phyloP scores from a whole-genome alignment of 345 rosid genomes.

The Lenwebbia sp. region DNA sequence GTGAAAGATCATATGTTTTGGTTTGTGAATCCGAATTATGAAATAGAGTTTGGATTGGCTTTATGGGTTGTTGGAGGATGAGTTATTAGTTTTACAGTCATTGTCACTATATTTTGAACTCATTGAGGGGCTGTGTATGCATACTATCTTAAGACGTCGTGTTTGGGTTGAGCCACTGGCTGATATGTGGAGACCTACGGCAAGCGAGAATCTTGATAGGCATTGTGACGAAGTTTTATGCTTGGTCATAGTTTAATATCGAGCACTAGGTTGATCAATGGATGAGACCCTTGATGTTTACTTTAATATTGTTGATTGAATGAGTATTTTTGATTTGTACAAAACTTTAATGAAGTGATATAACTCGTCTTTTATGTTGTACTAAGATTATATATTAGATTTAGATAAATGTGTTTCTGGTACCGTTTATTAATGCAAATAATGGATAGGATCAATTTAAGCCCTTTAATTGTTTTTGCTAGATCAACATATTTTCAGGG shows the following conservation, averaged over 20 bases:
- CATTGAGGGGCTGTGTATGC: neutral
- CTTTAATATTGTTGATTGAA: neutral
- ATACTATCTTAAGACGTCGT: neutral
- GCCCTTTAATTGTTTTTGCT: too few species aligned
- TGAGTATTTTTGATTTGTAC: neutral
- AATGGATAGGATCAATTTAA: neutral
- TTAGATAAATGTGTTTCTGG: neutral
- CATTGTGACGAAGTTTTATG: neutral
- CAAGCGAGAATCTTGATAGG: neutral
- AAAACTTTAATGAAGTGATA: neutral
- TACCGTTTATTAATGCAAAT: neutral
- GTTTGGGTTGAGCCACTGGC: neutral
- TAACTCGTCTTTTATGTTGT: neutral
- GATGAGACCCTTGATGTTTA: fast-evolving
- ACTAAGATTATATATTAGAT: fast-evolving
- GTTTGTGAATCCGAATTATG: neutral
- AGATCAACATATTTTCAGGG: too few species aligned
- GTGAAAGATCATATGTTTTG: neutral
- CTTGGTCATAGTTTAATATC: neutral
- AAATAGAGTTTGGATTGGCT: neutral
- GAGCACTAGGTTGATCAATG: neutral
- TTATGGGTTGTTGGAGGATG: neutral
- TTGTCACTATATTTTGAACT: neutral
- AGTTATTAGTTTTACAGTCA: neutral
- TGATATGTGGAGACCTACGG: neutral